Percentiles rank a stretch among this genome's conserved stretches.
phyloP scores from a whole-genome alignment of 2,329 filamentous ascomycete species.

The Ophiostoma australiae region DNA sequence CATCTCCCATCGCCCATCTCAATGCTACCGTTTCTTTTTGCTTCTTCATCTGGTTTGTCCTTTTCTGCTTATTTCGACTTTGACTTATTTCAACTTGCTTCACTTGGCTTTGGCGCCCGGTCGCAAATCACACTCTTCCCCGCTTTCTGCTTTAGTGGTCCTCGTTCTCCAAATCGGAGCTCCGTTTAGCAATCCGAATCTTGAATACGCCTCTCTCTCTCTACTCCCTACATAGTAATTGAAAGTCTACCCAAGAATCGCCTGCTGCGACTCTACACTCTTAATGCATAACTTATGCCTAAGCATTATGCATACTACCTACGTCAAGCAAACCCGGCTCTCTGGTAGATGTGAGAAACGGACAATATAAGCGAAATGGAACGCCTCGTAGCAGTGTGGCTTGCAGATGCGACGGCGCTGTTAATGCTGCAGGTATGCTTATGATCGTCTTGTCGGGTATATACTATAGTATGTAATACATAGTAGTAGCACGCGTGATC shows the following conservation, averaged over 20 bases:
- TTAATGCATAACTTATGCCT: neutral
- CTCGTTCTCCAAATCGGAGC: neutral
- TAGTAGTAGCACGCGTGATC: too few species aligned
- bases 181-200: neutral
- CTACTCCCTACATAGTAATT: too few species aligned
- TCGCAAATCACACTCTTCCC: neutral
- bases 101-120: constrained; percentile 1
- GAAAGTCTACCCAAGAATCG: too few species aligned
- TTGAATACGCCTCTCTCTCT: too few species aligned
- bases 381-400: neutral
- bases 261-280: neutral
- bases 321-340: neutral
- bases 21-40: constrained; percentile 6
- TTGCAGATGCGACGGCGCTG: neutral
- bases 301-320: neutral
- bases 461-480: too few species aligned
- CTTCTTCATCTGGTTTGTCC: neutral
- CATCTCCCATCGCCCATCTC: neutral
- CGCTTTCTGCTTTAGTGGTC: neutral
- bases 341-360: neutral
- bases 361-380: neutral
- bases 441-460: too few species aligned
- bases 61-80: neutral
- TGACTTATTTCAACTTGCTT: neutral
- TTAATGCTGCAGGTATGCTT: too few species aligned